phyloP scores from a whole-genome alignment of 1,284 basidiomycete genomes.

The Pseudozyma flocculosa region DNA sequence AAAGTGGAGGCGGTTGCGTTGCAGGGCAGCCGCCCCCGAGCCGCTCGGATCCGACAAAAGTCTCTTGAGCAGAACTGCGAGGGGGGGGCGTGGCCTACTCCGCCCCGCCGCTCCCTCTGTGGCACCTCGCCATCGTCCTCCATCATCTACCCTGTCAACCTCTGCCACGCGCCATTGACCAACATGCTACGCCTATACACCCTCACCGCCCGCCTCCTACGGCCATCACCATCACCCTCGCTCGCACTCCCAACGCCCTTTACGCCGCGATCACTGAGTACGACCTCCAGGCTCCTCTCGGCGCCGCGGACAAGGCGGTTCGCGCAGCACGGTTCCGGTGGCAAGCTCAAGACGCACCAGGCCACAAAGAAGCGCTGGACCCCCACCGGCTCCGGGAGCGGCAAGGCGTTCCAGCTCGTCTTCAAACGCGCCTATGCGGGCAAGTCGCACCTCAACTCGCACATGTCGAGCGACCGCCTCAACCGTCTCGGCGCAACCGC shows the following conservation, averaged over 20 bases:
- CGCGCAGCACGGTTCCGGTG: conserved; percentile 31
- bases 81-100: too few species aligned
- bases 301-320: conserved; percentile 27
- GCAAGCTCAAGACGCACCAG: conserved; percentile 44
- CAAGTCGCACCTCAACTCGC: conserved; percentile 47
- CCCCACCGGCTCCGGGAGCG: conserved; percentile 34
- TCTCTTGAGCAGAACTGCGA: too few species aligned
- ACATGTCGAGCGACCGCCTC: conserved; percentile 42
- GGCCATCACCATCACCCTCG: neutral
- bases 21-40: too few species aligned
- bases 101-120: too few species aligned
- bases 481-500: conserved; percentile 37
- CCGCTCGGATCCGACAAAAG: too few species aligned
- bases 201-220: conserved; percentile 6
- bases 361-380: conserved; percentile 49
- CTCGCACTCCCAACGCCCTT: neutral
- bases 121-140: too few species aligned
- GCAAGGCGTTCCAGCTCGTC: conserved; percentile 29
- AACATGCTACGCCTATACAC: conserved; percentile 6
- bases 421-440: conserved; percentile 42
- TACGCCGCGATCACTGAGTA: neutral
- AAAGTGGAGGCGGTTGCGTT: too few species aligned
- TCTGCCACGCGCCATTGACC: too few species aligned
- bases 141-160: too few species aligned
- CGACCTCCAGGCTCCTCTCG: conserved; percentile 1